These are phyloP conservation scores for Chrysoporthe puriensis DNA, from an alignment of 2,329 filamentous ascomycete species.

Conservation along the genomic window DNA sequence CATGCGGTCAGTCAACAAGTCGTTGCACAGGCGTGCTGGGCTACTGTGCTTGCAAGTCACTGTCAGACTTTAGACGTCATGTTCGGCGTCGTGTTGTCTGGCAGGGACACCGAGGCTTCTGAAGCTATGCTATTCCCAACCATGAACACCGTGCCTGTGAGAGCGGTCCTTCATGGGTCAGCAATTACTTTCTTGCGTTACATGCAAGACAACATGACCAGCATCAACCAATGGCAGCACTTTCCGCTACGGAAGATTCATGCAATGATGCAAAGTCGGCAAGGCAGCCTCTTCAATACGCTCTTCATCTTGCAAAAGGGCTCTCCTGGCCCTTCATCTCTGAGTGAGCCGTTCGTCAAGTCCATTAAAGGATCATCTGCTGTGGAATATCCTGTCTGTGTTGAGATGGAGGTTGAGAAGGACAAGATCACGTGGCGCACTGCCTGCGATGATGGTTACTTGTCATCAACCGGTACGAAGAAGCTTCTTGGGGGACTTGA, in stretches of 20 bases:
- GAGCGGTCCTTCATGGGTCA: slow-evolving; percentile 73
- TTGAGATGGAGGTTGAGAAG: slow-evolving; percentile 72
- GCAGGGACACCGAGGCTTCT: slow-evolving; percentile 74
- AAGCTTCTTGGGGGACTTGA: slow-evolving; percentile 64
- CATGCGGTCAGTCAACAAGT: slow-evolving; percentile 75
- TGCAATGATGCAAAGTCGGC: slow-evolving; percentile 53
- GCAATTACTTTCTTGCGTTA: slow-evolving; percentile 68
- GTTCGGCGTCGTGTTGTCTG: slow-evolving; percentile 83
- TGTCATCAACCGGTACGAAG: slow-evolving; percentile 50
- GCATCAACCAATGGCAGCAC: slow-evolving; percentile 72
- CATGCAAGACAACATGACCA: slow-evolving; percentile 70
- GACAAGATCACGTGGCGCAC: slow-evolving; percentile 69
- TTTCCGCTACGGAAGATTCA: slow-evolving; percentile 69
- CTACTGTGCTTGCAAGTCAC: slow-evolving; percentile 67
- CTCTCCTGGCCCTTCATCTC: neutral
- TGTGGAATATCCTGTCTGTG: slow-evolving; percentile 80
- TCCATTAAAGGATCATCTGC: slow-evolving; percentile 68
- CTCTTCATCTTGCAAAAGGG: slow-evolving; percentile 58
- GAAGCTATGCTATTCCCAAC: slow-evolving; percentile 78
- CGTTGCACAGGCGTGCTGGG: slow-evolving; percentile 77
- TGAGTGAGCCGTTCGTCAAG: slow-evolving; percentile 52
- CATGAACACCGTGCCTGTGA: slow-evolving; percentile 86
- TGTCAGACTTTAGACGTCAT: slow-evolving; percentile 71
- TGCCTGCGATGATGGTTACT: slow-evolving; percentile 65
- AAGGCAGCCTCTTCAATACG: slow-evolving; percentile 54